Percentiles rank a stretch among this genome's conserved stretches.
phyloP scores from a whole-genome alignment of 495 filamentous ascomycete species.

The Tetracladium marchalianum region DNA sequence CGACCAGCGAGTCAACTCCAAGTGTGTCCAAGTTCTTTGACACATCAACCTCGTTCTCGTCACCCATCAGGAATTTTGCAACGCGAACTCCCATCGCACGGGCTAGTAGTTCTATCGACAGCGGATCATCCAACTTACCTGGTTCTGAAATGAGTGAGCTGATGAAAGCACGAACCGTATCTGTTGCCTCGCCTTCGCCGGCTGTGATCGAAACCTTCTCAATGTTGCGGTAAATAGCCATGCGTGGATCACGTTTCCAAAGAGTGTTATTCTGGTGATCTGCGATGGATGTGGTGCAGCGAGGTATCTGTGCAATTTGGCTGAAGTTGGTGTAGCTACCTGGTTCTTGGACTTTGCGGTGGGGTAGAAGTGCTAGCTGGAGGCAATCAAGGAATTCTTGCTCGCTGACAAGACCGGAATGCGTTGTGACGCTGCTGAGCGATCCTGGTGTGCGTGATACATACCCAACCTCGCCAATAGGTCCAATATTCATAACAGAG shows the following conservation, averaged over 20 bases:
- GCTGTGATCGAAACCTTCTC: neutral
- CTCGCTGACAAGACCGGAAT: neutral
- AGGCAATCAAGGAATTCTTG: neutral
- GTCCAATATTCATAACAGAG: slow-evolving; percentile 40
- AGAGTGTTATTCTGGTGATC: slow-evolving; percentile 10
- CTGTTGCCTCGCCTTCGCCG: neutral
- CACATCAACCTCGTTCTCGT: slow-evolving; percentile 31
- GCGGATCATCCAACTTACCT: slow-evolving; percentile 4
- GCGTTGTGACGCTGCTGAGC: neutral
- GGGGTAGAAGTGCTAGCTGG: neutral
- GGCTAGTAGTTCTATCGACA: slow-evolving; percentile 12
- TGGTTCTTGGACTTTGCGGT: neutral
- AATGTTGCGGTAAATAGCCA: slow-evolving; percentile 21
- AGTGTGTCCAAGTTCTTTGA: slow-evolving; percentile 26
- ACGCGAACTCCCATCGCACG: slow-evolving; percentile 25
- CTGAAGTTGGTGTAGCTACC: neutral
- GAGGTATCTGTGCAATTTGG: slow-evolving; percentile 11
- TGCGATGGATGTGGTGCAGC: slow-evolving; percentile 9
- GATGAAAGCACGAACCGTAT: slow-evolving; percentile 17
- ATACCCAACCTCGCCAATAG: slow-evolving; percentile 25
- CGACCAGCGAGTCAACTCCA: slow-evolving; percentile 47
- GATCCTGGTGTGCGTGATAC: slow-evolving; percentile 1
- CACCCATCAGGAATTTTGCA: slow-evolving; percentile 27
- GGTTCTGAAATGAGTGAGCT: slow-evolving; percentile 8
- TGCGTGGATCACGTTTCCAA: slow-evolving; percentile 20